phyloP scores from a whole-genome alignment of 495 filamentous ascomycete species.

The Talaromyces trachyspermus region DNA sequence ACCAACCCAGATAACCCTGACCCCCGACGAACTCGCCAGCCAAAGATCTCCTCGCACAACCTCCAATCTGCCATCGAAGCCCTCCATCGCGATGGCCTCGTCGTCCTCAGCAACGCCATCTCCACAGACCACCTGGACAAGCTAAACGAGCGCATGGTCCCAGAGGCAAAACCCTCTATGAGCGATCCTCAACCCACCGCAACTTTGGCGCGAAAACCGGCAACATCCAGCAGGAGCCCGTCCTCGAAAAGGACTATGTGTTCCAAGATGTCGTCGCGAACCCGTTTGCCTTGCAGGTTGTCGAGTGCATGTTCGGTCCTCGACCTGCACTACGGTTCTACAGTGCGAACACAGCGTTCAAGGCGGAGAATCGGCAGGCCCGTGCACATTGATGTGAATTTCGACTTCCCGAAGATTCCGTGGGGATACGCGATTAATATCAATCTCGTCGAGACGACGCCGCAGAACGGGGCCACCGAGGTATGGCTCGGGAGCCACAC shows the following conservation, averaged over 20 bases:
- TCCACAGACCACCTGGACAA: slow-evolving; percentile 32
- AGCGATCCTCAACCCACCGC: slow-evolving; percentile 28
- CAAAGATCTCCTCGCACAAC: slow-evolving; percentile 27
- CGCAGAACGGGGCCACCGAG: slow-evolving; percentile 34
- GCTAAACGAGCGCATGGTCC: slow-evolving; percentile 44
- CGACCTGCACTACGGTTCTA: slow-evolving; percentile 41
- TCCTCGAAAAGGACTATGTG: slow-evolving; percentile 30
- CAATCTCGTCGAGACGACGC: slow-evolving; percentile 18
- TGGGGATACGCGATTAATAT: slow-evolving; percentile 17
- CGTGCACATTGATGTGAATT: slow-evolving; percentile 49
- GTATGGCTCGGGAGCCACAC: slow-evolving; percentile 36
- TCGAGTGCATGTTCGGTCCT: slow-evolving; percentile 41
- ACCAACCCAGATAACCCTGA: slow-evolving; percentile 6
- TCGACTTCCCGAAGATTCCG: slow-evolving; percentile 34
- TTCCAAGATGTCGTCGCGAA: slow-evolving; percentile 36
- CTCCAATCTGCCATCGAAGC: slow-evolving; percentile 44
- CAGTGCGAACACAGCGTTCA: slow-evolving; percentile 46
- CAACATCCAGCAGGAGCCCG: slow-evolving; percentile 49
- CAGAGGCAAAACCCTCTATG: slow-evolving; percentile 41
- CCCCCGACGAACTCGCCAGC: slow-evolving; percentile 9
- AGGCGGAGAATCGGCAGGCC: slow-evolving; percentile 35
- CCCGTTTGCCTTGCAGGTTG: slow-evolving; percentile 41
- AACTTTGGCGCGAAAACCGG: slow-evolving; percentile 46
- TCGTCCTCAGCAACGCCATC: slow-evolving; percentile 46
- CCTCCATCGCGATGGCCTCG: slow-evolving; percentile 49